phyloP scores from a whole-genome alignment of 805 yeast genomes.

The Cyberlindnera sargentensis region DNA sequence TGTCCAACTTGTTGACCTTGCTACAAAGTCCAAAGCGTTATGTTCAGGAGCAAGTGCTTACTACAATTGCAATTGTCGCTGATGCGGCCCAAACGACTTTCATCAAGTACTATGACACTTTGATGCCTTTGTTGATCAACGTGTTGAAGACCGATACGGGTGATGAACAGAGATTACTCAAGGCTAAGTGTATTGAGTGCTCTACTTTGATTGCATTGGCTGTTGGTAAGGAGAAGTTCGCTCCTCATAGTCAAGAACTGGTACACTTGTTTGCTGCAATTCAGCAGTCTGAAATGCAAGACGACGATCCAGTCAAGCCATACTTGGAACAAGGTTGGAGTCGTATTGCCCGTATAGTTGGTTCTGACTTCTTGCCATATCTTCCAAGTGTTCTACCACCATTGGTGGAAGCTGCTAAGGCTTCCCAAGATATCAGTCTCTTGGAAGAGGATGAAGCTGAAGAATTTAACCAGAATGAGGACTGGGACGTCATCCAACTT shows the following conservation, averaged over 20 bases:
- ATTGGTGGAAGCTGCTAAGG: constrained; percentile 77
- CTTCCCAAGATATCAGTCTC: constrained; percentile 81
- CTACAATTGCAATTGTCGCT: constrained; percentile 95
- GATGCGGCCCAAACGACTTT: constrained; percentile 91
- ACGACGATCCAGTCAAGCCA: constrained; percentile 81
- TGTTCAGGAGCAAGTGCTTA: constrained; percentile 94
- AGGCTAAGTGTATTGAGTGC: constrained; percentile 94
- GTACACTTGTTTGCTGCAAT: constrained; percentile 65
- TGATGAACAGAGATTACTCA: constrained; percentile 67
- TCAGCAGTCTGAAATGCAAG: constrained; percentile 51
- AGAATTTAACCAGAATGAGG: constrained; percentile 75
- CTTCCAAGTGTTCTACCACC: constrained; percentile 85
- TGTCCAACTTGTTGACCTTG: constrained; percentile 65
- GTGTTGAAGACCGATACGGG: constrained; percentile 77
- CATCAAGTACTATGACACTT: constrained; percentile 84
- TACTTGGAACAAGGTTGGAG: constrained; percentile 96
- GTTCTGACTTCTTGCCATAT: constrained; percentile 78
- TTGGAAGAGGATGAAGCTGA: constrained; percentile 88
- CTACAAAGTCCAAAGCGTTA: constrained; percentile 83
- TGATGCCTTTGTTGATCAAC: constrained; percentile 81
- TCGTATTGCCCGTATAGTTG: constrained; percentile 79
- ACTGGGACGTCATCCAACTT: constrained; percentile 90
- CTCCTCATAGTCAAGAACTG: constrained; percentile 65
- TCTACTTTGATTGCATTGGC: constrained; percentile 91
- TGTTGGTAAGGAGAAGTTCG: constrained; percentile 86